Evolutionary conservation across 768 basidiomycete genomes (phyloP), one percentile per base, ranked within the genome.

Genomic region (Serendipita sp.): DNA sequence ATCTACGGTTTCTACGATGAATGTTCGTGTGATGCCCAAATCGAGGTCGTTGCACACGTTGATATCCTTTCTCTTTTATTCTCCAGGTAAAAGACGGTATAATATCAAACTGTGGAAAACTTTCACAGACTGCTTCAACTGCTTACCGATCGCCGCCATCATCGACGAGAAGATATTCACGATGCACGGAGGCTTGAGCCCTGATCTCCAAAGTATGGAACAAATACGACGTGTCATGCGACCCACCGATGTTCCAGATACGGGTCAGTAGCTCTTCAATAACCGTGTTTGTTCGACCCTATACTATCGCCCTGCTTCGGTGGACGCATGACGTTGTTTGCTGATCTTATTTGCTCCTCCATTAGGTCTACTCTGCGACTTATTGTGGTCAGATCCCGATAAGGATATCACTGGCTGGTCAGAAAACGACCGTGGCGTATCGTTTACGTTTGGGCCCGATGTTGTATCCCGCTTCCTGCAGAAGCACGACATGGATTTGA

Each of bases 41-140:
- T 5, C 61, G 31, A 11, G 16, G 13, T 28, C 17, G n/a, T 34
- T 22, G 51, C 30, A 11, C 53, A 5, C 7, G 50, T 13, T 56
- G 38, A 62, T 26, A 20, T 9, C 4, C 13, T 58, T 24, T 9
- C 11, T 33, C 33, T 9, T 51, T 41, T 20, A 14, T 26, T 4
- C 44, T 16, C 34, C 72, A 98, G 95, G 95, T 82, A 99, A 99
- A 80, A 91, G 95, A 73, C 85, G 95, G 72, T 98, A 97, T 82
- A 99, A 98, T 80, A 99, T 99, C 82, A 99, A 99, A 75, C 81
- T 97, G 72, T 99, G 95, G 95, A 99, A 99, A 81, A 99, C 95
- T 38, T 99, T 99, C 75, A 99, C 95, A 64, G 95, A 99, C 74
- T 97, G 95, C 77, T 99, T 99, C 82, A 99, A 99, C 78, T 98